phyloP scores from a whole-genome alignment of 2,329 filamentous ascomycete species.

The Lachnellula willkommii region DNA sequence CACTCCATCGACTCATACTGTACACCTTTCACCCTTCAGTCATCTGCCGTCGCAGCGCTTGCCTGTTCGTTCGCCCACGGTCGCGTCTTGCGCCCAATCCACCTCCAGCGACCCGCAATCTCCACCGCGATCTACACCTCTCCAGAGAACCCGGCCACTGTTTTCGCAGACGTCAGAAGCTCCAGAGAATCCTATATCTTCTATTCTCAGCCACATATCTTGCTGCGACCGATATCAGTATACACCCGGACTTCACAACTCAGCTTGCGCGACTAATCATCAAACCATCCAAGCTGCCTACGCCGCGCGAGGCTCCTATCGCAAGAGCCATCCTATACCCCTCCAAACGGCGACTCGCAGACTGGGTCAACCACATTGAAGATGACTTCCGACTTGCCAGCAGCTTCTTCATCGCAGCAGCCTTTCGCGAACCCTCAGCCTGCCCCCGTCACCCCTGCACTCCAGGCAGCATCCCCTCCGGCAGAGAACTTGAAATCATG shows the following conservation, averaged over 20 bases:
- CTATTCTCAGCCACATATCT: background rate
- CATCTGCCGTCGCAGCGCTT: constrained; percentile 11
- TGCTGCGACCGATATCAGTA: background rate
- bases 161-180: constrained; percentile 4
- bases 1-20: constrained; percentile 1
- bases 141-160: background rate
- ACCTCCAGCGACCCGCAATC: constrained; percentile 5
- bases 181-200: background rate
- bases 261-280: constrained; percentile 14
- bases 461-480: constrained; percentile 59
- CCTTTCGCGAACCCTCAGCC: constrained; percentile 27
- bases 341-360: constrained; percentile 14
- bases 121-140: background rate
- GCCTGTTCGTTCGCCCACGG: constrained; percentile 13
- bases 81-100: constrained; percentile 23
- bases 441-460: constrained; percentile 17
- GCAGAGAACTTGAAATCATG: constrained; percentile 88
- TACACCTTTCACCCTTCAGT: constrained; percentile 1
- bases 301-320: constrained; percentile 6
- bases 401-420: constrained; percentile 26
- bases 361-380: constrained; percentile 11
- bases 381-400: constrained; percentile 24
- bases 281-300: constrained; percentile 10
- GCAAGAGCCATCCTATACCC: constrained; percentile 7
- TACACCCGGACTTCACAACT: background rate